A percentile compares a stretch with the other conserved stretches of the same genome.
These are phyloP conservation scores for Scedosporium minutisporum DNA, from an alignment of 2,329 filamentous ascomycete genomes.

Conservation along the genomic window DNA sequence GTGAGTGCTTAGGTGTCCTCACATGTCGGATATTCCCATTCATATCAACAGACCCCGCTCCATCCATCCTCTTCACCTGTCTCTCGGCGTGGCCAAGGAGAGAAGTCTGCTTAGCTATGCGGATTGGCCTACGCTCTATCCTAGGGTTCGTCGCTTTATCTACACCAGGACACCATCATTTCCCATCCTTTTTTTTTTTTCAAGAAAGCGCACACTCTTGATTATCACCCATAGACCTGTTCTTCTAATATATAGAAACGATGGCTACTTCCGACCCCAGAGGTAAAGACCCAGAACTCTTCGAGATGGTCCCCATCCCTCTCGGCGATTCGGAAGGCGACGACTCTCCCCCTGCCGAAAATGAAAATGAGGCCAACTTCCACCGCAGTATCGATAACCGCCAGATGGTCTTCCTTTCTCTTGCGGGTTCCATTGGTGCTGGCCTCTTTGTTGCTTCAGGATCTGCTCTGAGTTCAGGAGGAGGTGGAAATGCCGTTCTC, in stretches of 20 bases:
- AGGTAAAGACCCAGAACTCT: not conserved
- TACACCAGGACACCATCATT: too few relatives aligned
- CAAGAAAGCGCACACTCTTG: too few relatives aligned
- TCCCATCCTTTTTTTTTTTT: too few relatives aligned
- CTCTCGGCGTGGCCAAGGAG: too few relatives aligned
- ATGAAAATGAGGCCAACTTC: constrained; percentile 9
- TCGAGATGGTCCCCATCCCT: not conserved
- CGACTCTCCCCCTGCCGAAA: not conserved
- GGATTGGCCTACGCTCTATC: too few relatives aligned
- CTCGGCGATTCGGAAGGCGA: not conserved
- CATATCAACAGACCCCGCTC: too few relatives aligned
- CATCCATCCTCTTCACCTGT: too few relatives aligned
- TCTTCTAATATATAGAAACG: not conserved
- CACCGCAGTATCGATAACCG: constrained; percentile 20
- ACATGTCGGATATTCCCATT: too few relatives aligned
- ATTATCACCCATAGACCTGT: too few relatives aligned
- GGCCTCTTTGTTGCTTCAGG: constrained; percentile 25
- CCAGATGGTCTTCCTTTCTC: constrained; percentile 25
- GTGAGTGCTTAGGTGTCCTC: too few relatives aligned
- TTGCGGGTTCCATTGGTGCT: constrained; percentile 25
- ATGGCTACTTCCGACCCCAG: not conserved
- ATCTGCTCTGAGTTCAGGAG: constrained; percentile 19
- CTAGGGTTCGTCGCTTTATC: too few relatives aligned
- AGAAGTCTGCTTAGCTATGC: too few relatives aligned
- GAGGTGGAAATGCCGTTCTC: constrained; percentile 20